Percentiles rank a stretch among this genome's conserved stretches.
Conservation (phyloP, 148 eudicot species). For the Heliamphora exappendiculata region DNA sequence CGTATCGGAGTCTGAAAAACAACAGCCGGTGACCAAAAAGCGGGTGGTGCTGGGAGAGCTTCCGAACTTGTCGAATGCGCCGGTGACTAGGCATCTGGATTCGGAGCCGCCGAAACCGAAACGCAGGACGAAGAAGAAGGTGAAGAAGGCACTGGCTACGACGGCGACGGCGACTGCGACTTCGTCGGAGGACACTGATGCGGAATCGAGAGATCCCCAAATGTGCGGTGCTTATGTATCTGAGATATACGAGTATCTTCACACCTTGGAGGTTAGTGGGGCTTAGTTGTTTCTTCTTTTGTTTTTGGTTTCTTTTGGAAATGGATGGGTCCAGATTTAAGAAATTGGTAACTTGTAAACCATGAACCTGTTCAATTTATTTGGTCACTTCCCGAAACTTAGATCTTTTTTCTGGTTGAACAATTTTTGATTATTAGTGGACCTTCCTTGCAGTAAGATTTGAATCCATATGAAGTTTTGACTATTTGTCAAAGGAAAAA, state of each 20-base stretch:
- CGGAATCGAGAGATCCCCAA: slow-evolving; percentile 45
- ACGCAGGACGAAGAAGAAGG: slow-evolving; percentile 20
- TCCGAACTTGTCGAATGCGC: slow-evolving; percentile 20
- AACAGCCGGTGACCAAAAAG: slow-evolving; percentile 27
- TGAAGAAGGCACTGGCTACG: slow-evolving; percentile 10
- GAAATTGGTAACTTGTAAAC: neutral
- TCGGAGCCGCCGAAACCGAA: slow-evolving; percentile 19
- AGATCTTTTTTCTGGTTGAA: neutral
- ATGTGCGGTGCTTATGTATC: slow-evolving; percentile 62
- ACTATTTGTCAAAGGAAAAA: too few species aligned
- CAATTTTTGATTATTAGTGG: neutral
- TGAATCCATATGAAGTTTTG: neutral
- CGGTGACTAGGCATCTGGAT: slow-evolving; percentile 10
- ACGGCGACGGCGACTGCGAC: neutral
- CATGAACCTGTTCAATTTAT: neutral
- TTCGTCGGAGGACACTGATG: slow-evolving; percentile 19
- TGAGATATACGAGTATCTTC: slow-evolving; percentile 66
- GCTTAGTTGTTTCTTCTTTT: neutral
- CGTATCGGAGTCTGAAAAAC: neutral
- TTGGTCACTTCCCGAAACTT: neutral
- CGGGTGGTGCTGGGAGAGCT: slow-evolving; percentile 76
- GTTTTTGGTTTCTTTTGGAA: neutral
- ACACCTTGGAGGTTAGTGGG: slow-evolving; percentile 62
- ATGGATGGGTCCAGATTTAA: neutral
- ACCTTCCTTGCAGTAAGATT: too few species aligned